Percentiles rank a stretch among this genome's conserved stretches.
Evolutionary conservation across 139 green algal genomes (phyloP).

Genomic region (Marvania coccoides): DNA sequence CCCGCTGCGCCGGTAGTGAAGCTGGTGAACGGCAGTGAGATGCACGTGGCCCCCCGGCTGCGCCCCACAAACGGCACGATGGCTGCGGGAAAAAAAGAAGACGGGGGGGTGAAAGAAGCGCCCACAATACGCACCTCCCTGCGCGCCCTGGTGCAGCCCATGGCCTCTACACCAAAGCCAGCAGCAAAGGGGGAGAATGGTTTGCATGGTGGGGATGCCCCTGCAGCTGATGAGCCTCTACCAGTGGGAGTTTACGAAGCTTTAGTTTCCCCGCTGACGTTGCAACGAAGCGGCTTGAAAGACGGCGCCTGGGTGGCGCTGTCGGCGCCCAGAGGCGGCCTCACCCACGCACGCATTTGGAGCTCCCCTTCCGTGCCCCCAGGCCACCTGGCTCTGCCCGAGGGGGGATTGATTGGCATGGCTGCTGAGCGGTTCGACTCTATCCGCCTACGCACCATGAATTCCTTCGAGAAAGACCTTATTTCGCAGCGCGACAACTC

Average conservation of each 20-base stretch:
- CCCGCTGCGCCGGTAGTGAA: constrained; percentile 29
- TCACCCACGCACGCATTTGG: background rate
- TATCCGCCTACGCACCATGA: background rate
- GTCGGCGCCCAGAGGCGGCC: background rate
- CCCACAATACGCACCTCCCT: background rate
- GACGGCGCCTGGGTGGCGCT: constrained; percentile 2
- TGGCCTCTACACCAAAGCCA: background rate
- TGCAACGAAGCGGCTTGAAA: background rate
- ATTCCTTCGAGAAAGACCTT: background rate
- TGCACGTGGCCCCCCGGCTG: constrained; percentile 64
- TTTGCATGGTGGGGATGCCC: background rate
- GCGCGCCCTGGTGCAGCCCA: background rate
- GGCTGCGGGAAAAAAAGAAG: background rate
- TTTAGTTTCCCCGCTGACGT: constrained; percentile 3
- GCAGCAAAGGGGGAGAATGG: background rate
- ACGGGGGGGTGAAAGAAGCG: too few species aligned
- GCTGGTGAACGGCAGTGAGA: constrained; percentile 53
- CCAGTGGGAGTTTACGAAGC: constrained; percentile 5
- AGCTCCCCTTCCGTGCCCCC: background rate
- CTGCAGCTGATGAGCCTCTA: constrained; percentile 5
- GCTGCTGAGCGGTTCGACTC: background rate
- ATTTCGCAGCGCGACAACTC: too few species aligned
- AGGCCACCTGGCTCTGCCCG: constrained; percentile 5
- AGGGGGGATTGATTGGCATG: background rate
- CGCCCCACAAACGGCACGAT: constrained; percentile 12